A percentile compares a stretch with the other conserved stretches of the same genome.
Evolutionary conservation across 2,329 filamentous ascomycete species (phyloP).

Genomic region (Aspergillus chevalieri): DNA sequence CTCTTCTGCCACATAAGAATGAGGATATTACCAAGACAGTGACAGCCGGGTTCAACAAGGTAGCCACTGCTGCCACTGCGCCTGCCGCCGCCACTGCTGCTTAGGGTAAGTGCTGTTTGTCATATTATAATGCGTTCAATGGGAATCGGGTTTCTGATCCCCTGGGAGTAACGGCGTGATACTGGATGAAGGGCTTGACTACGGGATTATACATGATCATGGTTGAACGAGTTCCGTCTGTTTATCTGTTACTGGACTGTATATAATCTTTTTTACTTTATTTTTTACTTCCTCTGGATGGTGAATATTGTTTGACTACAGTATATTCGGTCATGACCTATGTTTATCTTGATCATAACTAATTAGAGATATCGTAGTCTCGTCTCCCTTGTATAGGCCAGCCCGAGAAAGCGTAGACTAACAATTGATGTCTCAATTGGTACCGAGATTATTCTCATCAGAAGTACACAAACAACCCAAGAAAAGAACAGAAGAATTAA

Average conservation of each 20-base stretch:
- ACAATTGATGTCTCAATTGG: not conserved
- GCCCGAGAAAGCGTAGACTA: not conserved
- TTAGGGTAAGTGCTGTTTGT: constrained; percentile 8
- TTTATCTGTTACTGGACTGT: not conserved
- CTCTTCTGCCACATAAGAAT: constrained; percentile 69
- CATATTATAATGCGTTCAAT: not conserved
- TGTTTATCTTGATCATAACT: too few species aligned
- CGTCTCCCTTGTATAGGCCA: not conserved
- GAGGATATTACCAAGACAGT: constrained; percentile 42
- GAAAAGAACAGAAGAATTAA: not conserved
- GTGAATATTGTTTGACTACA: too few species aligned
- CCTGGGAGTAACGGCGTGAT: not conserved
- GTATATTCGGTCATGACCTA: too few species aligned
- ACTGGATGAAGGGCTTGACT: not conserved
- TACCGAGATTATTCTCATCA: too few species aligned
- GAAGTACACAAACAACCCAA: not conserved
- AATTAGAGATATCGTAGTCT: not conserved
- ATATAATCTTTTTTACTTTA: not conserved
- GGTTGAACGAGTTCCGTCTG: not conserved
- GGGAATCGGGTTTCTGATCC: not conserved
- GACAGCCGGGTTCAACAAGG: constrained; percentile 50
- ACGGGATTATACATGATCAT: not conserved
- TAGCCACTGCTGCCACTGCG: constrained; percentile 59
- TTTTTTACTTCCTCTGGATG: not conserved
- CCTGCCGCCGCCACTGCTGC: not conserved